Evolutionary conservation across 1,284 basidiomycete genomes (phyloP), one percentile per base, ranked within the genome.

Genomic region (Malassezia restricta): DNA sequence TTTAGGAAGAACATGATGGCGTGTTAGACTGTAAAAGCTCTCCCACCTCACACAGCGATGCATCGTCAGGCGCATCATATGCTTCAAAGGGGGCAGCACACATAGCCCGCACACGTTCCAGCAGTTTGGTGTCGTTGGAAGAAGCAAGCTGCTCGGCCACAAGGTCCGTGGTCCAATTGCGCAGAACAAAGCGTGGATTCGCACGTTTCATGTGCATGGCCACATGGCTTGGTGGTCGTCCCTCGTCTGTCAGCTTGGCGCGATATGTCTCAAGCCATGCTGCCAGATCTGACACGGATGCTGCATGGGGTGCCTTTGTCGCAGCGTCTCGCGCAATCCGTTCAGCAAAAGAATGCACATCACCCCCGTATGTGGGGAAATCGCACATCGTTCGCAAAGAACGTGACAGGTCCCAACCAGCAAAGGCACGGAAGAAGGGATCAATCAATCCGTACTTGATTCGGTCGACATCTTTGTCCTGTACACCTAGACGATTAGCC

Each of bases 11-110:
- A 37, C 67, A 70, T 9, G 67, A 70, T 1, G 67, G 67, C 50
- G 63, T 43, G 37, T 66, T 54, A 9, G 52, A 54, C 6, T 52
- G 57, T 37, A 70, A 40, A n/a, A 57, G 59, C 33, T 44, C 20
- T 27, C 64, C 66, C 5, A 70, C n/a, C 35, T 54, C 57, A 41
- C 64, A 65, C 41, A 65, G 46, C 56, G 44, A 44, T 8, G 27
- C 42, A 15, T 31, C 29, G 8, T 11, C 59, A 56, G 81, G 79
- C 80, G 80, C 79, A 80, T 81, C 57, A 76, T 59, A 66, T 27
- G 58, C 61, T 9, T 66, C 51, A 33, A 66, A 72, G 1, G 69
- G 69, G 5, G 51, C 31, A 9, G 58, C 45, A 29, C 66, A 62
- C 62, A 66, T 65, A 44, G 56, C 47, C 28, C 70, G 55, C 45